These are phyloP conservation scores for Chytridium lagenaria DNA, from an alignment of 371 early-diverging fungal genomes.

Conservation along the genomic window DNA sequence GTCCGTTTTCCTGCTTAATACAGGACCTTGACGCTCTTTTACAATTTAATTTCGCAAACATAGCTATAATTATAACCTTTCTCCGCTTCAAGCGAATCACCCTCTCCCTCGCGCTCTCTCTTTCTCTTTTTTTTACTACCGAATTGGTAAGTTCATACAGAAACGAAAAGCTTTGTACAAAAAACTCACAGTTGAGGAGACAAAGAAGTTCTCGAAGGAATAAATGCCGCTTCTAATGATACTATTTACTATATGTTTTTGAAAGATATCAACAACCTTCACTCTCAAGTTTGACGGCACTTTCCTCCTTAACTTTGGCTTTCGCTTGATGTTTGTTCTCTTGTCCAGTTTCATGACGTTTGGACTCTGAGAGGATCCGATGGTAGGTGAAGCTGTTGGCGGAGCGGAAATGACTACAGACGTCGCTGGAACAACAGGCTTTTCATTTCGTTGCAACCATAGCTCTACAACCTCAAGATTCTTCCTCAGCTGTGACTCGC, in stretches of 20 bases:
- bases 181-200: slow-evolving; percentile 23
- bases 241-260: too few species aligned
- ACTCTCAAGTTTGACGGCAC: neutral
- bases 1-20: slow-evolving; percentile 34
- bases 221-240: neutral
- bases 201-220: neutral
- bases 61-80: too few species aligned
- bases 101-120: slow-evolving; percentile 7
- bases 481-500: neutral
- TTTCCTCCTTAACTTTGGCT: slow-evolving; percentile 17
- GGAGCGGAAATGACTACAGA: neutral
- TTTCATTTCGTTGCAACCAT: slow-evolving; percentile 13
- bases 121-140: slow-evolving; percentile 20
- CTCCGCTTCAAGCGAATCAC: neutral
- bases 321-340: neutral
- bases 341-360: neutral
- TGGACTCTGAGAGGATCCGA: neutral
- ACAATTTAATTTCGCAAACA: too few species aligned
- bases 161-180: slow-evolving; percentile 2
- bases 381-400: neutral
- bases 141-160: neutral
- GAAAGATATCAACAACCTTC: too few species aligned
- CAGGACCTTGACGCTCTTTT: slow-evolving; percentile 3
- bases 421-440: neutral
- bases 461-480: slow-evolving; percentile 9